A percentile compares a stretch with the other conserved stretches of the same genome.
Evolutionary conservation across 768 basidiomycete genomes (phyloP).

Genomic region (Leccinellum rugosiceps): DNA sequence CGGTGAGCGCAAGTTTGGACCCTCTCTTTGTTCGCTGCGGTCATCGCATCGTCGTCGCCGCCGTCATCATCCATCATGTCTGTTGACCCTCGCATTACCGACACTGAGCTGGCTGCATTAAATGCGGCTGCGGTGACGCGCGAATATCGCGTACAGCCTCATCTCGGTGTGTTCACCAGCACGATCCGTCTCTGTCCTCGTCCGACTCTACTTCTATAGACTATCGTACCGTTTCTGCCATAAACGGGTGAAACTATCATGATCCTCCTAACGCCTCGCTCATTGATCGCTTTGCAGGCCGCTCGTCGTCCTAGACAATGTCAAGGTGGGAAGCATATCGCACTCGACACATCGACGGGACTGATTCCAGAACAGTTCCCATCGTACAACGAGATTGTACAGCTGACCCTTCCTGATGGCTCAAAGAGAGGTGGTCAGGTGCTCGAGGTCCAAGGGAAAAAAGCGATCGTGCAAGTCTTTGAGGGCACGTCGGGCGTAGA

Average conservation of each 20-base stretch:
- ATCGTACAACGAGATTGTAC: constrained; percentile 98
- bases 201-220: constrained; percentile 45
- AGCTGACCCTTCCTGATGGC: constrained; percentile 92
- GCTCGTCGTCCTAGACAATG: constrained; percentile 95
- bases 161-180: constrained; percentile 57
- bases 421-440: constrained; percentile 95
- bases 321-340: constrained; percentile 63
- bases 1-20: constrained; percentile 10
- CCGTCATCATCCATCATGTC: constrained; percentile 26
- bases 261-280: constrained; percentile 1
- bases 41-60: neutral
- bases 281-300: constrained; percentile 52
- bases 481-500: constrained; percentile 98
- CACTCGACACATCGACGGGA: neutral
- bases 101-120: constrained; percentile 72
- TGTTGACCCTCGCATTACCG: constrained; percentile 58
- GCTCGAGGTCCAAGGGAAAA: constrained; percentile 96
- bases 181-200: constrained; percentile 1
- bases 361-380: constrained; percentile 63
- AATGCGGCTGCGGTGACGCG: constrained; percentile 88
- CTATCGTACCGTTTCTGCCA: constrained; percentile 97
- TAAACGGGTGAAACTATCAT: constrained; percentile 76
- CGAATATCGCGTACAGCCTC: constrained; percentile 86
- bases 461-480: constrained; percentile 98
- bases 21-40: neutral